Evolutionary conservation across 495 filamentous ascomycete species (phyloP).

Genomic region (Neurospora sp.): DNA sequence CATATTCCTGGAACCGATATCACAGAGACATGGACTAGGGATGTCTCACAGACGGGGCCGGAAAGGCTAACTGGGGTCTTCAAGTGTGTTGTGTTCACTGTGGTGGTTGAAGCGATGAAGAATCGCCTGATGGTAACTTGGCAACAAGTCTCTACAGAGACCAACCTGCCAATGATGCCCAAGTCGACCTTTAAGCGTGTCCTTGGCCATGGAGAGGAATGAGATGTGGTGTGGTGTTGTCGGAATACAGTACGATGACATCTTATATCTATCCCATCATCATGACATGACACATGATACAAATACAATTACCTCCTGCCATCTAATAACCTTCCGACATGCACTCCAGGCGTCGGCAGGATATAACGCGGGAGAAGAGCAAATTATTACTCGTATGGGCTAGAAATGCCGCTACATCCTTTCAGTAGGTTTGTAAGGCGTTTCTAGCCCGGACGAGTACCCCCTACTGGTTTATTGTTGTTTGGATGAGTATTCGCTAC

Average conservation of each 20-base stretch:
- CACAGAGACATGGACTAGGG: not conserved
- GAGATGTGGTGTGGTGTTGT: not conserved
- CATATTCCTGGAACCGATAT: not conserved
- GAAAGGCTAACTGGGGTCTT: not conserved
- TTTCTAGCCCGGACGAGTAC: not conserved
- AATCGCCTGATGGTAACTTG: not conserved
- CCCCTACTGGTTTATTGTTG: conserved; percentile 1
- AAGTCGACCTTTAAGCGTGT: conserved; percentile 49
- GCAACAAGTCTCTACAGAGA: not conserved
- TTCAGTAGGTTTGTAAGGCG: not conserved
- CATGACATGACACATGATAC: not conserved
- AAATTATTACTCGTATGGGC: conserved; percentile 13
- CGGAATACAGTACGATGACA: not conserved
- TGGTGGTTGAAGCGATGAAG: not conserved
- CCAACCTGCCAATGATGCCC: conserved; percentile 30
- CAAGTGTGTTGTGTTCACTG: not conserved
- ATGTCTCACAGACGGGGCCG: not conserved
- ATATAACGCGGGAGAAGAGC: conserved; percentile 67
- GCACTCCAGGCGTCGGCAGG: conserved; percentile 41
- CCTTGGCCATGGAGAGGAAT: conserved; percentile 24
- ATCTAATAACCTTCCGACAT: conserved; percentile 60
- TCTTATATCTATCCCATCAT: not conserved
- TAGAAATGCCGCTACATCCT: not conserved
- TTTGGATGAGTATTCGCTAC: not conserved
- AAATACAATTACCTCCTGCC: conserved; percentile 41